Base-by-base conservation (phyloP, 2,329 filamentous ascomycete species). In the Talaromyces verruculosus region DNA sequence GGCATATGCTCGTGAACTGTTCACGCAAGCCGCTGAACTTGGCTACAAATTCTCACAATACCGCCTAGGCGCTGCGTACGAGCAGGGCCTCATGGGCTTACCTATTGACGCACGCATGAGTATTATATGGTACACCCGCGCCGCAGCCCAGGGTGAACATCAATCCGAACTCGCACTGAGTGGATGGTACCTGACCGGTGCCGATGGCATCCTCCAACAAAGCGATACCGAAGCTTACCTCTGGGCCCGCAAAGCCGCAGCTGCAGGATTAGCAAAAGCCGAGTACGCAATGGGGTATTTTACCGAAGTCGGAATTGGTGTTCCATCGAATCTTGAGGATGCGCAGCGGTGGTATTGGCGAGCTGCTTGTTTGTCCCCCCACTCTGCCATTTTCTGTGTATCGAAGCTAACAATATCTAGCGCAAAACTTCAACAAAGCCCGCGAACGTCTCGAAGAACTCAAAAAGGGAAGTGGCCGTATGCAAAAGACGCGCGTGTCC, bases 281-380 rank as follows among this genome's bases (percentile, higher is more conserved):
- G 91, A 98, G 80, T 98, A 97, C 79, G 95, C 94, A 0, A 97
- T 99, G 91, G 95, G 95, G 0, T 97, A 98, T 79, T 97, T 96
- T 75, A 96, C 92, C 0, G 95, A 99, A 79, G 89, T 95, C 59
- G 95, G 95, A 13, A 98, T 99, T 71, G 95, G 95, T 35, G 89
- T 92, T 69, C 84, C 89, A 17, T 88, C 91, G 8, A 96, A 94
- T 76, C 73, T 97, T 72, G 95, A 99, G 73, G 95, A 98, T 80
- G 95, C 94, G 25, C 97, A 96, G 84, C 87, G 93, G 72, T 99
- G 95, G 95, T 99, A 99, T 80, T 97, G 93, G 86, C 86, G 94
- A 77, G 93, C 95, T 79, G 95, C 95, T 76, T 91, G 94, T 97
- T 84, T 88, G 92, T 88, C 67, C 66, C 63, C 51, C 11, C 5